Percentiles rank a stretch among this genome's conserved stretches.
Evolutionary conservation across 139 green algal species (phyloP).

Genomic region (Astrephomene gubernaculifera): DNA sequence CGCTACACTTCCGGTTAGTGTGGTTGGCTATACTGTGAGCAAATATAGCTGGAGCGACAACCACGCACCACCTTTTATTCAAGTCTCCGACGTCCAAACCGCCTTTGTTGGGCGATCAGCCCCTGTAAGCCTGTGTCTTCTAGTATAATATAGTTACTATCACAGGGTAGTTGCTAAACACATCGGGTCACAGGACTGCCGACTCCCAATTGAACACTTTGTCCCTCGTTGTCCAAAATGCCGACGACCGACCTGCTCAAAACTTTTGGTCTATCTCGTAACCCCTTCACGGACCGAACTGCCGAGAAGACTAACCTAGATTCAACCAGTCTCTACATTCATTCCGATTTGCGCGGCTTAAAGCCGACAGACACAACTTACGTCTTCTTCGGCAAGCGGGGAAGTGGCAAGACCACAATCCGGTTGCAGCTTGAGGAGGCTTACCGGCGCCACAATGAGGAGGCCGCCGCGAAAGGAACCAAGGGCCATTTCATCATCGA

Average conservation of each 20-base stretch:
- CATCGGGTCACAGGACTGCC: too few species aligned
- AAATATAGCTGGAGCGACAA: too few species aligned
- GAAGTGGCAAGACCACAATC: conserved; percentile 92
- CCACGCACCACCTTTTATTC: too few species aligned
- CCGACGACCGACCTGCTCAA: conserved; percentile 75
- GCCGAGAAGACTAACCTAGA: conserved; percentile 87
- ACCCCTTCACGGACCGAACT: conserved; percentile 88
- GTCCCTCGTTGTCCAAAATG: conserved; percentile 48
- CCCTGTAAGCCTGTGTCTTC: too few species aligned
- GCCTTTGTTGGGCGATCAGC: too few species aligned
- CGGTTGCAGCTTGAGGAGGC: conserved; percentile 78
- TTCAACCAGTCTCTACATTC: conserved; percentile 71
- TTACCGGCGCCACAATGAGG: conserved; percentile 78
- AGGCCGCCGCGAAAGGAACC: conserved; percentile 53
- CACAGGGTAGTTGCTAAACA: too few species aligned
- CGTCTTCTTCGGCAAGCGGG: conserved; percentile 74
- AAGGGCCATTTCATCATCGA: conserved; percentile 87
- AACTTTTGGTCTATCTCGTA: conserved; percentile 74
- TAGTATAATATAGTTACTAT: too few species aligned
- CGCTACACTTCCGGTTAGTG: too few species aligned
- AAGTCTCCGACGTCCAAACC: too few species aligned
- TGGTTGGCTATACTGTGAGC: too few species aligned
- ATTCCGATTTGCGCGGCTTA: conserved; percentile 84
- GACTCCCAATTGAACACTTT: too few species aligned
- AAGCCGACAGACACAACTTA: conserved; percentile 88